Percentiles rank a stretch among this genome's conserved stretches.
These are phyloP conservation scores for Pseudotulostoma volvatum DNA, from an alignment of 495 filamentous ascomycete genomes.

Conservation along the genomic window DNA sequence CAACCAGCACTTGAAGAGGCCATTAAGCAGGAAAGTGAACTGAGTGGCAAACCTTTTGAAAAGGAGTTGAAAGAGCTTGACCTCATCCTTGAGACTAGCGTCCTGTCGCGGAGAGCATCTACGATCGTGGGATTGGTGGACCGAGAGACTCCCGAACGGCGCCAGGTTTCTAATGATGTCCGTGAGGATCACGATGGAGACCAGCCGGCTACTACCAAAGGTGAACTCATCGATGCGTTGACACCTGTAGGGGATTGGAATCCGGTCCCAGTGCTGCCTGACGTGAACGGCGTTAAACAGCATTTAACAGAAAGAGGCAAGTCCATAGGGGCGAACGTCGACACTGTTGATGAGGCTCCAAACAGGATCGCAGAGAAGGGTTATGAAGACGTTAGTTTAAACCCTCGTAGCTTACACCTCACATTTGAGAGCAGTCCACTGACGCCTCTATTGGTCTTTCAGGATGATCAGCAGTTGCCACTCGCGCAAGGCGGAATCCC, in stretches of 20 bases:
- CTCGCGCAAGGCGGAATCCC: slow-evolving; percentile 60
- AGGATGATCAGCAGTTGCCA: slow-evolving; percentile 35
- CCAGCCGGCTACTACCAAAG: not conserved
- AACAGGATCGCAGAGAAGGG: slow-evolving; percentile 10
- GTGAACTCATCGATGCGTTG: not conserved
- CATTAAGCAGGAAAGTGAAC: slow-evolving; percentile 59
- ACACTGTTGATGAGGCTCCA: slow-evolving; percentile 1
- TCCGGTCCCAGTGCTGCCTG: not conserved
- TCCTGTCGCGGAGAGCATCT: slow-evolving; percentile 30
- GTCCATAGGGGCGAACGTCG: not conserved
- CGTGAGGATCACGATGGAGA: not conserved
- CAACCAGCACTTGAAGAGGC: slow-evolving; percentile 64
- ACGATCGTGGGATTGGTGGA: slow-evolving; percentile 12
- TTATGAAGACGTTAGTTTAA: slow-evolving; percentile 23
- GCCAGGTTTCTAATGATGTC: slow-evolving; percentile 6
- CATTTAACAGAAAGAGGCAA: too few species aligned
- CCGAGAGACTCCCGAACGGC: slow-evolving; percentile 9
- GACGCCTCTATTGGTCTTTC: slow-evolving; percentile 30
- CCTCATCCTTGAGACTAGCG: slow-evolving; percentile 44
- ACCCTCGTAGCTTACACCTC: slow-evolving; percentile 18
- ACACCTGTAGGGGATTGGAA: slow-evolving; percentile 4
- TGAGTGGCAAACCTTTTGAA: slow-evolving; percentile 52
- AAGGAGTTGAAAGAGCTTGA: slow-evolving; percentile 57
- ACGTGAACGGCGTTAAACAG: not conserved
- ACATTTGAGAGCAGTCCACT: slow-evolving; percentile 13